Percentiles rank a stretch among this genome's conserved stretches.
Conservation (phyloP, 306 rosid species). For the Dryas octopetala region DNA sequence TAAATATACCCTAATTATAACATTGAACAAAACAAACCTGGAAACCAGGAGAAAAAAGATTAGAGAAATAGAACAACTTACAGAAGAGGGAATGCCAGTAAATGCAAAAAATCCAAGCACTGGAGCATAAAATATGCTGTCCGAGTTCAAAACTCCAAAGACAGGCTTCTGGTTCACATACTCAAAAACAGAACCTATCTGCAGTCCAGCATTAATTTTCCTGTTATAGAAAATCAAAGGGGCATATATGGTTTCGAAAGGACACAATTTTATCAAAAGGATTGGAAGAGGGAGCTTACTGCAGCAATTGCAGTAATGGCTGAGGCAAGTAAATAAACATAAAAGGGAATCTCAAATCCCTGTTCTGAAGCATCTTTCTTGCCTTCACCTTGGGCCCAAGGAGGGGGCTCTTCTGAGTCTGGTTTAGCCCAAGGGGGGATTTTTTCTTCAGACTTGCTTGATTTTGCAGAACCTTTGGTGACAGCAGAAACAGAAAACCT, state of each 20-base stretch:
- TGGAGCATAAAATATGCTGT: slow-evolving; percentile 83
- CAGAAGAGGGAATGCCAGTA: slow-evolving; percentile 87
- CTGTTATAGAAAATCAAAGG: not conserved
- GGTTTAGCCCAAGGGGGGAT: slow-evolving; percentile 89
- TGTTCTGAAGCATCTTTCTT: slow-evolving; percentile 34
- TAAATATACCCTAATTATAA: not conserved
- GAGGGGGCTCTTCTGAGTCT: slow-evolving; percentile 88
- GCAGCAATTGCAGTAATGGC: slow-evolving; percentile 95
- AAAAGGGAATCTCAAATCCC: slow-evolving; percentile 63
- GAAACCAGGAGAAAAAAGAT: not conserved
- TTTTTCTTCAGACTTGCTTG: slow-evolving; percentile 73
- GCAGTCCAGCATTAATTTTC: slow-evolving; percentile 19
- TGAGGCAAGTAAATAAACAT: slow-evolving; percentile 74
- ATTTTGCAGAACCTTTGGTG: slow-evolving; percentile 76
- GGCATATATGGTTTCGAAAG: not conserved
- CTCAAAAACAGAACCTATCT: slow-evolving; percentile 94
- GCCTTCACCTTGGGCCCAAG: slow-evolving; percentile 74
- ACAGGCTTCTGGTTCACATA: slow-evolving; percentile 81
- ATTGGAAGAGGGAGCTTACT: slow-evolving; percentile 39
- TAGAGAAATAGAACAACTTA: slow-evolving; percentile 33
- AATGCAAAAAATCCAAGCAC: slow-evolving; percentile 85
- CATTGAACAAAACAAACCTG: not conserved
- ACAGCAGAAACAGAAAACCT: slow-evolving; percentile 47
- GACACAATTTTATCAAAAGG: not conserved
- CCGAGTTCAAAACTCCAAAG: slow-evolving; percentile 70